These are phyloP conservation scores for Myxozyma melibiosi DNA, from an alignment of 805 yeast species.

Conservation along the genomic window DNA sequence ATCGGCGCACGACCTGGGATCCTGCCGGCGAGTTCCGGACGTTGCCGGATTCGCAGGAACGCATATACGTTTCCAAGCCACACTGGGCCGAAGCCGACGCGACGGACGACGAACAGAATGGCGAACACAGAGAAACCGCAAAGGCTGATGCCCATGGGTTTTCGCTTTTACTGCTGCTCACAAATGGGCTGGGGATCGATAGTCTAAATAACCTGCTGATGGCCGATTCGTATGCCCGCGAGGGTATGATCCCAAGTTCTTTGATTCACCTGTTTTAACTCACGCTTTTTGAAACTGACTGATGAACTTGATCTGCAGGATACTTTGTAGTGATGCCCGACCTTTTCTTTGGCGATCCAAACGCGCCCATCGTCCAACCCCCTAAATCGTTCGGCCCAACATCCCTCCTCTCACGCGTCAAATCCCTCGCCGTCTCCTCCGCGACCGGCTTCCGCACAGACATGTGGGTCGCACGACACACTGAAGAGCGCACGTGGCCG, in stretches of 20 bases:
- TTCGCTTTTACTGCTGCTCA: conserved; percentile 33
- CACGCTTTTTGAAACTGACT: no score
- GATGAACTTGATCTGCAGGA: conserved; percentile 16
- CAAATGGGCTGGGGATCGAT: conserved; percentile 42
- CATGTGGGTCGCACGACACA: conserved; percentile 44
- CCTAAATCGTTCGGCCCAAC: conserved; percentile 5
- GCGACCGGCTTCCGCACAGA: conserved; percentile 42
- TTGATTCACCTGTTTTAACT: background rate
- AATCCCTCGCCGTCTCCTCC: conserved; percentile 36
- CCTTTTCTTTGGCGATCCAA: conserved; percentile 40
- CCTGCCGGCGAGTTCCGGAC: conserved; percentile 28
- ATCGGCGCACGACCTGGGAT: conserved; percentile 7
- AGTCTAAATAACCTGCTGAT: conserved; percentile 37
- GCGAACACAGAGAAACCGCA: background rate
- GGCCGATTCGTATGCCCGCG: conserved; percentile 39
- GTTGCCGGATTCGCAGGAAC: conserved; percentile 25
- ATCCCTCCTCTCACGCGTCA: conserved; percentile 30
- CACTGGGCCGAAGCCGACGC: conserved; percentile 8
- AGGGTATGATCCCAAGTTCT: conserved; percentile 16
- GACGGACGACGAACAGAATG: background rate
- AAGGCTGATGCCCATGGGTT: conserved; percentile 25
- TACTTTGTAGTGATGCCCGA: conserved; percentile 42
- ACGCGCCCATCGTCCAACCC: conserved; percentile 23
- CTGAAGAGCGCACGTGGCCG: conserved; percentile 40
- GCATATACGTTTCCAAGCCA: conserved; percentile 29